phyloP scores from a whole-genome alignment of 2,329 filamentous ascomycete genomes.

The Balansia obtecta region DNA sequence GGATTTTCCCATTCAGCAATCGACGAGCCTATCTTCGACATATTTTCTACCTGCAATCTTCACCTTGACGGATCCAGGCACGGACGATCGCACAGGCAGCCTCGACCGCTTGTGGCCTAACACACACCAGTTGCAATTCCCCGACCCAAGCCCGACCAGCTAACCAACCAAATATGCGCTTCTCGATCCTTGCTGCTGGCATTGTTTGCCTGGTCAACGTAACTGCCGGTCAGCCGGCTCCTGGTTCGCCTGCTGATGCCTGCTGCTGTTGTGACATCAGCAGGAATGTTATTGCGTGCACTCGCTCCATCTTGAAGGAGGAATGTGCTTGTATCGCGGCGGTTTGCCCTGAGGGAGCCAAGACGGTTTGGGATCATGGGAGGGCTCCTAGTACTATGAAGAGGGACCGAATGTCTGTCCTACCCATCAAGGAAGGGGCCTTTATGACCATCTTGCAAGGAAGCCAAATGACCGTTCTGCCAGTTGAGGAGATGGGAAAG shows the following conservation, averaged over 20 bases:
- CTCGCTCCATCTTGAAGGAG: constrained; percentile 4
- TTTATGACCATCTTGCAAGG: background rate
- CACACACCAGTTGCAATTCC: background rate
- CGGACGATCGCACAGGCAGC: too few species aligned
- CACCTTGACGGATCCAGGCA: too few species aligned
- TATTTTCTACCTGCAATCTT: too few species aligned
- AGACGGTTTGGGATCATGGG: constrained; percentile 8
- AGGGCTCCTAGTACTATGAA: background rate
- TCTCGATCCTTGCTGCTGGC: constrained; percentile 10
- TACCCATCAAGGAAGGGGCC: background rate
- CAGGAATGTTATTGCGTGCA: constrained; percentile 14
- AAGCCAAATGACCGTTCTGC: background rate
- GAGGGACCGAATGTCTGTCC: background rate
- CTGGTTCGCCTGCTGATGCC: constrained; percentile 4
- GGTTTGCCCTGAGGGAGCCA: constrained; percentile 13
- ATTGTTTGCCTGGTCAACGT: constrained; percentile 4
- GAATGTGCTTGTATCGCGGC: constrained; percentile 17
- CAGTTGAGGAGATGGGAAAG: background rate
- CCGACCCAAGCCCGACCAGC: background rate
- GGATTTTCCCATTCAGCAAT: background rate
- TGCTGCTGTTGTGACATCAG: constrained; percentile 24
- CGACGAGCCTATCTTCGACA: background rate
- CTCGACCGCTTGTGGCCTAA: background rate
- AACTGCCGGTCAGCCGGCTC: constrained; percentile 1
- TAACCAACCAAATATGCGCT: constrained; percentile 12